A percentile compares a stretch with the other conserved stretches of the same genome.
phyloP scores from a whole-genome alignment of 2,329 filamentous ascomycete species.

The Fusarium annulatum region DNA sequence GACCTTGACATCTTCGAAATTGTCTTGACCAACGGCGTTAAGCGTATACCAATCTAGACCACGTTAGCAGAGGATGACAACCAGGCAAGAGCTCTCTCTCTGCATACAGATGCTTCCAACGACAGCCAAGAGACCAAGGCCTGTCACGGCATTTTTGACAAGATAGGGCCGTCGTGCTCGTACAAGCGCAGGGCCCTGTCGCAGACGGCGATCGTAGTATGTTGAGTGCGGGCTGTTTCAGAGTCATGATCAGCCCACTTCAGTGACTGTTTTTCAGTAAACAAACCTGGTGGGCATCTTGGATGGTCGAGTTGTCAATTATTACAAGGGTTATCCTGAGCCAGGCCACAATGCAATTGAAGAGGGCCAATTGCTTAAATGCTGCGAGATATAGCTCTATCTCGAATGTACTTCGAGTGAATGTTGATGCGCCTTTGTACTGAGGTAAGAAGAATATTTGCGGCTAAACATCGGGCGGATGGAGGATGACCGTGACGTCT shows the following conservation, averaged over 20 bases:
- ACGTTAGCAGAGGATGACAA: conserved; percentile 26
- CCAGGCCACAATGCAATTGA: background rate
- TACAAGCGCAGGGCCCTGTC: conserved; percentile 88
- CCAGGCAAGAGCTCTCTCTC: conserved; percentile 42
- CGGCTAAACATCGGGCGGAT: conserved; percentile 24
- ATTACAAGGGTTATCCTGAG: background rate
- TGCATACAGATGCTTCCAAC: conserved; percentile 86
- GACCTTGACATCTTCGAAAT: conserved; percentile 95
- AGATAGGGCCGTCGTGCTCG: conserved; percentile 93
- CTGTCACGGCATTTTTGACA: conserved; percentile 87
- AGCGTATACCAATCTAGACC: conserved; percentile 71
- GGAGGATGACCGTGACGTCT: conserved; percentile 28
- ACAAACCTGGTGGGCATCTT: conserved; percentile 43
- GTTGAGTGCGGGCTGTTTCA: conserved; percentile 65
- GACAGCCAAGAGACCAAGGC: conserved; percentile 78
- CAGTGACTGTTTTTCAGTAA: background rate
- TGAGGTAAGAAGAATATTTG: conserved; percentile 36
- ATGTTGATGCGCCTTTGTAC: conserved; percentile 23
- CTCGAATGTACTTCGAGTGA: conserved; percentile 10
- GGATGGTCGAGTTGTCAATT: background rate
- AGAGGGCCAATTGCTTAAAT: conserved; percentile 14
- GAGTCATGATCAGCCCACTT: conserved; percentile 38
- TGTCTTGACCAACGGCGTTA: conserved; percentile 90
- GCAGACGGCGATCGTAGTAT: conserved; percentile 91
- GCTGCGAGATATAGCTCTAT: conserved; percentile 14